Conservation (phyloP, 768 basidiomycete species). For the Dioszegia hungarica region DNA sequence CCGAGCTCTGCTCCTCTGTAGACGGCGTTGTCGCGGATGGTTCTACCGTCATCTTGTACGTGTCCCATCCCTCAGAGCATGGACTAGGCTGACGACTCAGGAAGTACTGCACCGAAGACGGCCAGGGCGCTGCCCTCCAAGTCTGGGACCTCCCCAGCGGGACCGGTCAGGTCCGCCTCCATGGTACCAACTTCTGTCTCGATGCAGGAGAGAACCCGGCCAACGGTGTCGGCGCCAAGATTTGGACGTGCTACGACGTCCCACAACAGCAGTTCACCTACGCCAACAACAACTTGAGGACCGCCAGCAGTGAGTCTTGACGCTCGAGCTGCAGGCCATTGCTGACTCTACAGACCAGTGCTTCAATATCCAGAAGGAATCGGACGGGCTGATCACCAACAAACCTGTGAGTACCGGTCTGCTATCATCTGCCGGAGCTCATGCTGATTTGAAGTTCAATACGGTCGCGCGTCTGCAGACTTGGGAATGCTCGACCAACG, state of each 20-base stretch:
- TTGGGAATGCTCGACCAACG: constrained; percentile 2
- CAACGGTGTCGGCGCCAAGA: constrained; percentile 25
- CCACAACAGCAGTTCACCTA: no score
- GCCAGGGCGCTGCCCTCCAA: constrained; percentile 15
- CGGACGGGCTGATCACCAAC: neutral
- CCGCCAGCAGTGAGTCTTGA: no score
- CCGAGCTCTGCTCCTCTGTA: no score
- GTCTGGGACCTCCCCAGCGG: constrained; percentile 17
- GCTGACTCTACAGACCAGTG: constrained; percentile 6
- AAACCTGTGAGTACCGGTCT: no score
- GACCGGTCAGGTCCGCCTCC: constrained; percentile 16
- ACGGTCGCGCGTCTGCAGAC: neutral
- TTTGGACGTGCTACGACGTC: neutral
- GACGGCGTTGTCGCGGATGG: no score
- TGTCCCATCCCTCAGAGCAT: no score
- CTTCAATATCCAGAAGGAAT: neutral
- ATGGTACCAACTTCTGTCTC: constrained; percentile 23
- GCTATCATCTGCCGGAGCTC: no score
- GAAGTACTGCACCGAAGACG: constrained; percentile 13
- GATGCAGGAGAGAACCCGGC: constrained; percentile 28
- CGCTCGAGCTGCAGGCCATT: no score
- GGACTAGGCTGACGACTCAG: neutral
- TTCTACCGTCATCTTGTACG: no score
- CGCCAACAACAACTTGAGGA: no score
- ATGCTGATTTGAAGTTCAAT: no score